Evolutionary conservation across 805 yeast genomes (phyloP), one percentile per base, ranked within the genome.

Genomic region (Nakazawaea anatomiae): DNA sequence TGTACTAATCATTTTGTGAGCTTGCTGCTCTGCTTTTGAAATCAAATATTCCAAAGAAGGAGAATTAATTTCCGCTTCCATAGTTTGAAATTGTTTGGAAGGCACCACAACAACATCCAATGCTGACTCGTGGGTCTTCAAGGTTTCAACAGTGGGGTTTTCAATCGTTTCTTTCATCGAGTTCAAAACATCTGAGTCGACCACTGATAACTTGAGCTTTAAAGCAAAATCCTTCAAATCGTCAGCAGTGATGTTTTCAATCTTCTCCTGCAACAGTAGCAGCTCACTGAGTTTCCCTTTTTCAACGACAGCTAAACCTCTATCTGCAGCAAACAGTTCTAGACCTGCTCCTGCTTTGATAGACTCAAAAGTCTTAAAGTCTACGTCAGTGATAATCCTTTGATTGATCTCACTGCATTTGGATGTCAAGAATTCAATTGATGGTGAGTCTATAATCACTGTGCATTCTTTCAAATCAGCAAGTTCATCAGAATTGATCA

Each of bases 141-240:
- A 36, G 14, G 36, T 18, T 7, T 46, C 54, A n/a, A 35, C 27
- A 30, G 51, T 25, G 27, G 59, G 59, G 11, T 53, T 44, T 11
- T 50, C 48, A 9, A 54, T 39, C 29, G 8, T 14, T 43, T 43
- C 14, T n/a, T 32, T 43, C 29, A 43, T 14, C n/a, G 7, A 12
- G 39, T 14, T 14, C 29, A 43, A 34, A 18, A 32, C 39, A 6
- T 5, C n/a, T 9, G 38, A n/a, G 6, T 31, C 38, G 4, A 43
- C 32, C 5, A 29, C 32, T n/a, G 44, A 29, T 6, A 30, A 39
- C 25, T 39, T 27, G 38, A 46, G 31, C 27, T 32, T 30, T 29
- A 25, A 9, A 14, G 38, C 48, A 32, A 12, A 39, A 7, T 46
- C 30, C 18, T 27, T 14, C 9, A 46, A 6, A 30, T 39, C 43